Evolutionary conservation across 2,329 filamentous ascomycete species (phyloP), one percentile per base, ranked within the genome.

Genomic region (Clonostachys byssicola): DNA sequence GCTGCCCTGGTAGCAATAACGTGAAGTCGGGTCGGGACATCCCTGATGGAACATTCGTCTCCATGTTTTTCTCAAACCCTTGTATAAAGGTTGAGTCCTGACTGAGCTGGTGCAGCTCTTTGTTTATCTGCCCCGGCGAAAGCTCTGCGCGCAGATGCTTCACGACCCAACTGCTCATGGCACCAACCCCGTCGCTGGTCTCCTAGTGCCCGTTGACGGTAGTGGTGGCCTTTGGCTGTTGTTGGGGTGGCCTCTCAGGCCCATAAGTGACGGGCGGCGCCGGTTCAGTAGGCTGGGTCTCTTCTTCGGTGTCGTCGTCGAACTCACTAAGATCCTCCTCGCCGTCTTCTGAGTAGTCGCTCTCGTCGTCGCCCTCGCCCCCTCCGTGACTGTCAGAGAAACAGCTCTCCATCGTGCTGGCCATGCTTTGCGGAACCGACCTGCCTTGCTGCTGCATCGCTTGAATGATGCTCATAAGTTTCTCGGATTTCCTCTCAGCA

Each of bases 361-460:
- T 84, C 53, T 84, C 81, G 12, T 46, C 50, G 38, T 47, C 51
- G 5, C 33, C 46, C 5, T 47, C 42, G 35, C 54, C 58, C 44
- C 72, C 71, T 40, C 70, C 70, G 51, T 72, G 68, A 50, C 65
- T 70, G 55, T 77, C 77, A 33, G 80, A 77, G 54, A 85, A 83
- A 66, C 64, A 75, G 60, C 61, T 80, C 63, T 82, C 84, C 53
- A 80, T 73, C 54, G 79, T 80, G 53, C 73, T 77, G 47, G 73
- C 78, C 70, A 81, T 74, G 49, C 82, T 84, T 49, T 88, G 80
- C 5, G 81, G 77, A 46, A 84, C 80, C 47, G 90, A 90, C 50
- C 92, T 85, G 14, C 92, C 92, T 61, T 96, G 92, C 54, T 89
- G 88, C 67, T 97, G 92, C 90, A 97, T 96, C 59, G 91, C 89